These are phyloP conservation scores for Blastomyces silverae DNA, from an alignment of 2,329 filamentous ascomycete species.

Conservation along the genomic window DNA sequence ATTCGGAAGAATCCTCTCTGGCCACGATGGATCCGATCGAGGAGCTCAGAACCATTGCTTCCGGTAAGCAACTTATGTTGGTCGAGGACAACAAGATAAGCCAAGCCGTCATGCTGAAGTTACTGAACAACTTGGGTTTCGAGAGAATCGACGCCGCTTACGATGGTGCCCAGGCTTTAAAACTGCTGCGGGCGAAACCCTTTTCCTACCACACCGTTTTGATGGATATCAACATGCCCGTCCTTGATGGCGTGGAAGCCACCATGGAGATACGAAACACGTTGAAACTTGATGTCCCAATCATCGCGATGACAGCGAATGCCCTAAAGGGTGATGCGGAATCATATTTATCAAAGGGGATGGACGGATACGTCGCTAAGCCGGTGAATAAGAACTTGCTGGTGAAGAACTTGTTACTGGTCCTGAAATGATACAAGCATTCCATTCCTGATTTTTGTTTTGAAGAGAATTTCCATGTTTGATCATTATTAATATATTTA, in stretches of 20 bases:
- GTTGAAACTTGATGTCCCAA: constrained; percentile 39
- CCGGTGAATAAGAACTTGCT: constrained; percentile 48
- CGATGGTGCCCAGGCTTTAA: constrained; percentile 42
- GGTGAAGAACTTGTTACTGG: constrained; percentile 40
- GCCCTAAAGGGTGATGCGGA: constrained; percentile 52
- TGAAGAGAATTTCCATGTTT: not conserved
- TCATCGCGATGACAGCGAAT: constrained; percentile 52
- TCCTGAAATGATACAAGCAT: constrained; percentile 19
- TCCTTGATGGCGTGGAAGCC: constrained; percentile 43
- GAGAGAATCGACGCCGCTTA: constrained; percentile 39
- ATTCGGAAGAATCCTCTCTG: not conserved
- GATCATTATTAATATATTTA: not conserved
- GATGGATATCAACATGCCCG: constrained; percentile 46
- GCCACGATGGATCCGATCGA: constrained; percentile 24
- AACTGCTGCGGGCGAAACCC: constrained; percentile 38
- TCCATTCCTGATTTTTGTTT: not conserved
- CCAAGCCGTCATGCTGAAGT: constrained; percentile 38
- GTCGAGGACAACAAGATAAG: constrained; percentile 43
- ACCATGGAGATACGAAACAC: constrained; percentile 38
- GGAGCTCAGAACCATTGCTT: constrained; percentile 35
- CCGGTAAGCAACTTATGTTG: constrained; percentile 37
- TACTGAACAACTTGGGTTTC: constrained; percentile 38
- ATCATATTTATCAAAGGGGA: constrained; percentile 48
- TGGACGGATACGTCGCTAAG: constrained; percentile 53
- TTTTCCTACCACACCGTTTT: constrained; percentile 41